Evolutionary conservation across 2,329 filamentous ascomycete genomes (phyloP), one percentile per base, ranked within the genome.

Genomic region (Whalleya microplaca): DNA sequence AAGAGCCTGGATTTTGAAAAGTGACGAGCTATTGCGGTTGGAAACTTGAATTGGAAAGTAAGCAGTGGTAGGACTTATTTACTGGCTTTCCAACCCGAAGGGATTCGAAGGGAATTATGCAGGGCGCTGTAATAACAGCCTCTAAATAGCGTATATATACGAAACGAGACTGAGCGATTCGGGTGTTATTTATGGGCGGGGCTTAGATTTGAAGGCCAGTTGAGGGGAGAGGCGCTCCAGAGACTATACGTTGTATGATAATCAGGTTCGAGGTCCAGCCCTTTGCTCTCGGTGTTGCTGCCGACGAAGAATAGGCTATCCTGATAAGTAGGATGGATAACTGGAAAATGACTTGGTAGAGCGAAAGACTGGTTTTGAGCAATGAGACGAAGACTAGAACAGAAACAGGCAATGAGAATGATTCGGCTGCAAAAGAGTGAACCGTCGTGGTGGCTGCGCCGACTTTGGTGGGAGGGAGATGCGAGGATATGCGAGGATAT

Each of bases 1-100:
- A 48, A 27, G 9, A 42, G 51, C 48, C 53, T 59, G 18, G 23
- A 56, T 46, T 41, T 52, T 19, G 5, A 14, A 19, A 19, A 43
- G 3, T 45, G 21, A 6, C 9, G 1, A 12, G 2, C 18, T 9
- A 21, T 44, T 19, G 6, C 2, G 8, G 43, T 45, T 6, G 19
- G 23, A 45, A 45, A 18, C 10, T 19, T 14, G 32, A 32, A 44
- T 18, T 8, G 41, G 41, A 46, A 53, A 54, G 48, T 51, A 50
- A 45, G 54, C 29, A 47, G 44, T 37, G 45, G 37, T 52, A 56
- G 20, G n/a, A 48, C 42, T 32, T 41, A 40, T 27, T 1, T 40
- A 46, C 48, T 21, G 41, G 44, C 27, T 41, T 49, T n/a, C 14
- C 10, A 37, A 37, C 3, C 32, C 32, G 3, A 37, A 37, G 32